Evolutionary conservation across 1,284 basidiomycete genomes (phyloP).

Genomic region (Termitomyces sp.): DNA sequence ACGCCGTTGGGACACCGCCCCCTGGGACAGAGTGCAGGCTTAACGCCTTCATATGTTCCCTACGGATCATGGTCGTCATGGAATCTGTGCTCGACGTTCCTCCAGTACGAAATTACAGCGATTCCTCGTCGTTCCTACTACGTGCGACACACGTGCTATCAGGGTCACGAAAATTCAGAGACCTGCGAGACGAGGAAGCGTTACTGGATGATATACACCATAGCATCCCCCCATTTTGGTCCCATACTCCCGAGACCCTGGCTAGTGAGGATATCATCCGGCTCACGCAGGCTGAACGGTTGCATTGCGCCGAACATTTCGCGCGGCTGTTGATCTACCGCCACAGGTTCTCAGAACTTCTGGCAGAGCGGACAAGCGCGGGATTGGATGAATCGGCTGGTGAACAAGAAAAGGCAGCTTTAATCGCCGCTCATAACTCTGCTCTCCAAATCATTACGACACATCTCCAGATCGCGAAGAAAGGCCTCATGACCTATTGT

Average conservation of each 20-base stretch:
- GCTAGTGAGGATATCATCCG: slow-evolving; percentile 82
- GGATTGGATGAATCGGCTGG: slow-evolving; percentile 48
- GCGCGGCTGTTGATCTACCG: slow-evolving; percentile 77
- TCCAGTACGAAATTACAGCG: slow-evolving; percentile 54
- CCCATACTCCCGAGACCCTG: slow-evolving; percentile 74
- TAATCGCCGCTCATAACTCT: slow-evolving; percentile 63
- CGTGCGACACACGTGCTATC: slow-evolving; percentile 54
- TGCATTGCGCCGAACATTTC: slow-evolving; percentile 82
- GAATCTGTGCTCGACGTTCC: slow-evolving; percentile 74
- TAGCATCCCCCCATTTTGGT: slow-evolving; percentile 72
- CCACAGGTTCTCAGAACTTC: slow-evolving; percentile 67
- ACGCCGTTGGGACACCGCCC: slow-evolving; percentile 64
- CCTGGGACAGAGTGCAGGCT: slow-evolving; percentile 69
- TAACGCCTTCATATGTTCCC: slow-evolving; percentile 70
- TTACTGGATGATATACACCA: slow-evolving; percentile 75
- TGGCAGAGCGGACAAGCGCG: slow-evolving; percentile 56
- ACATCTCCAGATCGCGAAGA: slow-evolving; percentile 78
- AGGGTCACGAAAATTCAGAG: slow-evolving; percentile 51
- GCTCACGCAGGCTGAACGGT: slow-evolving; percentile 79
- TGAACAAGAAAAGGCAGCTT: slow-evolving; percentile 63
- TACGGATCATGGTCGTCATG: slow-evolving; percentile 78
- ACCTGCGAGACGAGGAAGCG: slow-evolving; percentile 73
- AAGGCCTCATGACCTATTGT: slow-evolving; percentile 92
- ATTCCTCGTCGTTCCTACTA: slow-evolving; percentile 54
- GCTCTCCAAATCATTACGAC: slow-evolving; percentile 79